A percentile compares a stretch with the other conserved stretches of the same genome.
phyloP scores from a whole-genome alignment of 495 filamentous ascomycete species.

The Penicillium robsamsonii region DNA sequence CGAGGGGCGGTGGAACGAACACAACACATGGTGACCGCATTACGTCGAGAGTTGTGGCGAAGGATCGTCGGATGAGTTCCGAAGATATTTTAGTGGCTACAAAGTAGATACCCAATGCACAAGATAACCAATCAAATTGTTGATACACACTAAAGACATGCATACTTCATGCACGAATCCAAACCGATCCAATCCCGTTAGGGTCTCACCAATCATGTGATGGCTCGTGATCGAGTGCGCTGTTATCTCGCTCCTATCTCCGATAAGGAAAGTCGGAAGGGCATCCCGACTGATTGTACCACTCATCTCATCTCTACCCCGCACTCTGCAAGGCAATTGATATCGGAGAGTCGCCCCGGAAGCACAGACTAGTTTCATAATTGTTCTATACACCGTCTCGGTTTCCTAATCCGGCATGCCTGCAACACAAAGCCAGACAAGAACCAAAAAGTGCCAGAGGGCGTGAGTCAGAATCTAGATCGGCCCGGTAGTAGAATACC shows the following conservation, averaged over 20 bases:
- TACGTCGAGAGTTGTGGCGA: slow-evolving; percentile 28
- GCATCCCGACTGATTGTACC: slow-evolving; percentile 12
- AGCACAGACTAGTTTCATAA: neutral
- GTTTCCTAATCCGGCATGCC: slow-evolving; percentile 19
- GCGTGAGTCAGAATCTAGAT: slow-evolving; percentile 19
- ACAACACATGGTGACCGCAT: slow-evolving; percentile 28
- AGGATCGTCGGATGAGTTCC: slow-evolving; percentile 38
- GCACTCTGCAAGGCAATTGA: slow-evolving; percentile 9
- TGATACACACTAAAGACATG: neutral
- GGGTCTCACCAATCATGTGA: slow-evolving; percentile 11
- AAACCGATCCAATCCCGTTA: neutral
- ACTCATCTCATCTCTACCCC: slow-evolving; percentile 10
- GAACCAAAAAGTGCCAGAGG: slow-evolving; percentile 26
- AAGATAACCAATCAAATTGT: neutral
- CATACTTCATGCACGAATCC: neutral
- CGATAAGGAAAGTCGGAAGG: slow-evolving; percentile 24
- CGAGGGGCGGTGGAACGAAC: slow-evolving; percentile 35
- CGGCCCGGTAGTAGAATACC: neutral
- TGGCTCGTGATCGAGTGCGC: no score
- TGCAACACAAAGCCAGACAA: slow-evolving; percentile 11
- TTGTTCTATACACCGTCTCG: slow-evolving; percentile 1
- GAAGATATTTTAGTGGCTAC: neutral
- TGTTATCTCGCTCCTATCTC: slow-evolving; percentile 6
- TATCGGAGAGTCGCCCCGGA: slow-evolving; percentile 19
- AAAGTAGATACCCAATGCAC: neutral